These are phyloP conservation scores for Eutrema yunnanense DNA, from an alignment of 345 rosid genomes.

Conservation along the genomic window DNA sequence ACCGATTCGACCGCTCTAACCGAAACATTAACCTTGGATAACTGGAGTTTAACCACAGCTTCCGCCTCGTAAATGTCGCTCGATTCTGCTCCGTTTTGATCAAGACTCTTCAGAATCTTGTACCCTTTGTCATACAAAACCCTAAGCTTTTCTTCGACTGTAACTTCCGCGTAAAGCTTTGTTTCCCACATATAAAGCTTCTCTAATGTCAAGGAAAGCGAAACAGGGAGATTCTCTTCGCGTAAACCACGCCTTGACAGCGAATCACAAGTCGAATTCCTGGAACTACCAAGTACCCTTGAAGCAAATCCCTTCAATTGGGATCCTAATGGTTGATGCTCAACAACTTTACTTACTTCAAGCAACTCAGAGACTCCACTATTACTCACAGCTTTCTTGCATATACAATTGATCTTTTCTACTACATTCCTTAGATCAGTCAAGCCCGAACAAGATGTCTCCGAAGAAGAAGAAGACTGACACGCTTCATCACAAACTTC, in stretches of 20 bases:
- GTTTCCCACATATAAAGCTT: conserved; percentile 24
- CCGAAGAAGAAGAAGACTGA: conserved; percentile 16
- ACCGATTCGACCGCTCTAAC: conserved; percentile 14
- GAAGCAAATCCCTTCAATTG: conserved; percentile 22
- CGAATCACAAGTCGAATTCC: neutral
- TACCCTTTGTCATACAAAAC: conserved; percentile 16
- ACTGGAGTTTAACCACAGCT: neutral
- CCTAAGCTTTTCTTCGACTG: conserved; percentile 20
- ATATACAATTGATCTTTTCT: conserved; percentile 1
- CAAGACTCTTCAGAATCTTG: conserved; percentile 11
- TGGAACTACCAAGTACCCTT: conserved; percentile 1
- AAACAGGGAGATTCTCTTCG: neutral
- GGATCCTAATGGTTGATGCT: conserved; percentile 21
- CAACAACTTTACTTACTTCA: conserved; percentile 22
- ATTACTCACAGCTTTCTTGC: neutral
- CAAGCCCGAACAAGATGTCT: neutral
- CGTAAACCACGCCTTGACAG: neutral
- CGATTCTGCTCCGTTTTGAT: conserved; percentile 14
- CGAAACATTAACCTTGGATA: conserved; percentile 14
- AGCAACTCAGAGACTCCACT: conserved; percentile 16
- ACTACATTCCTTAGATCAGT: conserved; percentile 19
- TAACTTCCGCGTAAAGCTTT: conserved; percentile 23
- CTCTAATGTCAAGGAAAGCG: conserved; percentile 23
- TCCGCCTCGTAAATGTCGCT: neutral
- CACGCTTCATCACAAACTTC: conserved; percentile 9